A percentile compares a stretch with the other conserved stretches of the same genome.
These are phyloP conservation scores for Arctium lappa DNA, from an alignment of 129 eudicot genomes.

Conservation along the genomic window DNA sequence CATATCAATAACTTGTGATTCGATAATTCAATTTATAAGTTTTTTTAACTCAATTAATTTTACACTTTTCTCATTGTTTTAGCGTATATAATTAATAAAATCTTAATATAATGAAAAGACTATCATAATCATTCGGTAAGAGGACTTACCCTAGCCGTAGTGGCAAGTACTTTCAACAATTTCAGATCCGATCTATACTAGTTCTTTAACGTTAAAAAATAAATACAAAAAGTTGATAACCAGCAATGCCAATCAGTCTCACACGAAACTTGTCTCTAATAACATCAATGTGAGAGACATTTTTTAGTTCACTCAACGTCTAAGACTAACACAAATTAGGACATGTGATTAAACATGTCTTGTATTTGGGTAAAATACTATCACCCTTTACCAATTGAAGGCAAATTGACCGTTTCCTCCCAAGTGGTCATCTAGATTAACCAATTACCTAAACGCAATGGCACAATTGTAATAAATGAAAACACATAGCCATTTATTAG, in stretches of 20 bases:
- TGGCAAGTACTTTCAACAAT: background rate
- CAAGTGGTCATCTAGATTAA: background rate
- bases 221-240: no score
- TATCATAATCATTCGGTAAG: no score
- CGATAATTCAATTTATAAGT: no score
- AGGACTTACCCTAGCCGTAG: no score
- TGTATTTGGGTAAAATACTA: no score
- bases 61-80: background rate
- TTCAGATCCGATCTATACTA: background rate
- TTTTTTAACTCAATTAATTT: background rate
- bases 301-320: no score
- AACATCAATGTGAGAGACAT: no score
- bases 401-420: background rate
- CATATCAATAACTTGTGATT: background rate
- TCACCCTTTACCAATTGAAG: no score
- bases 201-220: background rate
- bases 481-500: background rate
- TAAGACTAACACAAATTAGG: no score
- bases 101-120: background rate
- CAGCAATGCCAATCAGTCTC: no score
- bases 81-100: background rate
- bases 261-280: no score
- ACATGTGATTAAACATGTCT: no score
- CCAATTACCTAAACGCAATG: background rate
- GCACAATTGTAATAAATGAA: constrained; percentile 6